Evolutionary conservation across 1,284 basidiomycete species (phyloP).

Genomic region (Pholiota adiposa): DNA sequence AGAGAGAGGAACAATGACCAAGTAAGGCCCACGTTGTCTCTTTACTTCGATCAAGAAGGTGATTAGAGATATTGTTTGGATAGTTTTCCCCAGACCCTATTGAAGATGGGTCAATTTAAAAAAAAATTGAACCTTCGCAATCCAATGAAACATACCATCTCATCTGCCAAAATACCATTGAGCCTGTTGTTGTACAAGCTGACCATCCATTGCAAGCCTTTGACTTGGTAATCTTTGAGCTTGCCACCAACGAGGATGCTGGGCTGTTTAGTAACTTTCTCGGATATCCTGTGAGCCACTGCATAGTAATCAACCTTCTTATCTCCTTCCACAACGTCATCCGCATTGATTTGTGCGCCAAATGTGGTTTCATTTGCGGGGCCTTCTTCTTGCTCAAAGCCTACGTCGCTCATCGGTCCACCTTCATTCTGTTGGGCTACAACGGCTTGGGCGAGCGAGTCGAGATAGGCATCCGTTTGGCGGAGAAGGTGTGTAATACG

Average conservation of each 20-base stretch:
- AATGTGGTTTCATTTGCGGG: slow-evolving; percentile 89
- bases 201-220: slow-evolving; percentile 97
- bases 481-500: slow-evolving; percentile 96
- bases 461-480: slow-evolving; percentile 95
- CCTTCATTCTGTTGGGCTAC: slow-evolving; percentile 92
- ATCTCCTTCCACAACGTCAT: slow-evolving; percentile 60
- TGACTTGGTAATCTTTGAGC: slow-evolving; percentile 92
- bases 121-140: neutral
- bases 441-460: slow-evolving; percentile 94
- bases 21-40: slow-evolving; percentile 91
- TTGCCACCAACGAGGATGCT: slow-evolving; percentile 82
- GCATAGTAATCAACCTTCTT: slow-evolving; percentile 97
- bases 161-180: slow-evolving; percentile 96
- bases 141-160: slow-evolving; percentile 77
- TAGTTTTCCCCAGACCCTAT: slow-evolving; percentile 95
- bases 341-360: slow-evolving; percentile 74
- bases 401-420: slow-evolving; percentile 42
- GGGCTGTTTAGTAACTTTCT: slow-evolving; percentile 88
- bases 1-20: slow-evolving; percentile 97
- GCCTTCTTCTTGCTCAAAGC: slow-evolving; percentile 65
- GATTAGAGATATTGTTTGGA: slow-evolving; percentile 95
- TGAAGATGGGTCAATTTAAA: slow-evolving; percentile 25
- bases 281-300: slow-evolving; percentile 92
- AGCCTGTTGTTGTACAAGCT: slow-evolving; percentile 98
- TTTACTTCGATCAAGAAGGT: slow-evolving; percentile 96